Evolutionary conservation across 768 basidiomycete species (phyloP), one percentile per base, ranked within the genome.

Genomic region (Termitomyces sp.): DNA sequence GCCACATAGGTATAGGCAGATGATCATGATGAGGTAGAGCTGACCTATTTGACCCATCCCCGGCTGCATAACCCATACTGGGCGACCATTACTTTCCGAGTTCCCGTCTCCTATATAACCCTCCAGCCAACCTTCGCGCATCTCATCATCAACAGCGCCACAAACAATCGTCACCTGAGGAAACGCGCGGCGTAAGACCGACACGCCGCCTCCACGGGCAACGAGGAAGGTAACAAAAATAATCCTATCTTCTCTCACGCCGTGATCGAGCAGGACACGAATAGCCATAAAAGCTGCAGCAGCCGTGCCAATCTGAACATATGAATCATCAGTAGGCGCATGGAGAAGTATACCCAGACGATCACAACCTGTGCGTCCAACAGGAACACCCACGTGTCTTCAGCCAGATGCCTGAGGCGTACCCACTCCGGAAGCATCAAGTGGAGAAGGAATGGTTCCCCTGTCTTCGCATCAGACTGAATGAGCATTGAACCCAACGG

Each of bases 261-360:
- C 94, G 64, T 99, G 96, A 69, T 99, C 96, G 18, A 98, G 80
- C 11, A 98, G 76, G 12, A 96, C 83, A 31, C 96, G 89, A 61
- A 99, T 91, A 0, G 95, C 89, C 96, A 98, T 98, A 71, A 98
- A 91, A 20, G 88, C 88, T 4, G 92, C 86, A 0, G 95, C 95
- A 5, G 88, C 96, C 0, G 96, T 98, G 6, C 93, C 94, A 69
- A 98, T 93, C 88, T 96, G 63, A 18, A 37, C 46, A 15, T 20
- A 16, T 15, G 20, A 9, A 51, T 53, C 44, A 58, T 54, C n/a
- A 52, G 46, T 18, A 46, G 11, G 49, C 41, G 48, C 30, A 20
- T 51, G 6, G 37, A n/a, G 18, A 18, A 58, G 24, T 12, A 45
- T 1, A n/a, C 3, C 0, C 7, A 34, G 4, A 42, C 13, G 15